Percentiles rank a stretch among this genome's conserved stretches.
These are phyloP conservation scores for Paramecium sonneborni DNA, from an alignment of 73 alveolate species.

Conservation along the genomic window DNA sequence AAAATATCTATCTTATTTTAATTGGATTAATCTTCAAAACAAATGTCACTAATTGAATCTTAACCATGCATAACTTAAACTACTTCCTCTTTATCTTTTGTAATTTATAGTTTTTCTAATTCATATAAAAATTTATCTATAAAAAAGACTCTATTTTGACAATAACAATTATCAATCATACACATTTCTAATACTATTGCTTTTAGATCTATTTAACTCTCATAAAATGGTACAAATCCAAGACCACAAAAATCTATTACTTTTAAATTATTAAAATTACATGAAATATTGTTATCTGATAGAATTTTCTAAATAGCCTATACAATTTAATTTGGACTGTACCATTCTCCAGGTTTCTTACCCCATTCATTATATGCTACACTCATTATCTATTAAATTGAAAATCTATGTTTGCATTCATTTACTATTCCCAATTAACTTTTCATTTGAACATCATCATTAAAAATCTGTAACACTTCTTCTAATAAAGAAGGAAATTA, in stretches of 20 bases:
- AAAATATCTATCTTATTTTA: background rate
- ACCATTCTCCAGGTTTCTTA: constrained; percentile 52
- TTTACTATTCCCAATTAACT: background rate
- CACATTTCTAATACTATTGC: background rate
- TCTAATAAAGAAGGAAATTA: background rate
- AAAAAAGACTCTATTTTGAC: background rate
- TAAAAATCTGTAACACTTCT: background rate
- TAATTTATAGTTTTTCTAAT: background rate
- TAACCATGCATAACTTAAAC: background rate
- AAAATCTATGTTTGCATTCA: background rate
- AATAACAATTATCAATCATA: background rate
- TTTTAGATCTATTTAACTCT: background rate
- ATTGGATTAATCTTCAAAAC: background rate
- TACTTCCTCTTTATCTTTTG: background rate
- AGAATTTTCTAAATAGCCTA: background rate
- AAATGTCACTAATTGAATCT: background rate
- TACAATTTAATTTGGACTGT: constrained; percentile 46
- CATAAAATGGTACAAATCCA: background rate
- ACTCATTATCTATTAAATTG: constrained; percentile 9
- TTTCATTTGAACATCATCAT: background rate
- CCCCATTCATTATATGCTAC: background rate
- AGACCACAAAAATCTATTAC: background rate
- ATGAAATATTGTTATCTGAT: background rate
- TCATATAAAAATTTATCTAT: background rate
- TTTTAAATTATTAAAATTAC: background rate